Evolutionary conservation across 2,329 filamentous ascomycete species (phyloP).

Genomic region (Aciculosporium take): DNA sequence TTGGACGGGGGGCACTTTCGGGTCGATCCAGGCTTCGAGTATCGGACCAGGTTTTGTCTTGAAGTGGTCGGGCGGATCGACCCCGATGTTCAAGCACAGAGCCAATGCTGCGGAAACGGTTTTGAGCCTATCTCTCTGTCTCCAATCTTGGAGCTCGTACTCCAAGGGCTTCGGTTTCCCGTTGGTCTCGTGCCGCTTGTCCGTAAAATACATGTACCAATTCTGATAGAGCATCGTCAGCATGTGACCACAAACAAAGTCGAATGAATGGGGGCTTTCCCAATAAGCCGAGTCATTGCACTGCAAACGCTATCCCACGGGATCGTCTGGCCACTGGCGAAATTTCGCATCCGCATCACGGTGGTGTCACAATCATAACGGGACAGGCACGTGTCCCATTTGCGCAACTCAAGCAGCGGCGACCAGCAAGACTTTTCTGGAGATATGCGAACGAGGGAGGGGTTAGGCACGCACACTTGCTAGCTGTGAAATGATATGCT

Average conservation of each 20-base stretch:
- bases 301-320: neutral
- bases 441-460: neutral
- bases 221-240: conserved; percentile 39
- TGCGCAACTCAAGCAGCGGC: conserved; percentile 3
- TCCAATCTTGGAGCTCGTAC: conserved; percentile 75
- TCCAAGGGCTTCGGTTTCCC: conserved; percentile 63
- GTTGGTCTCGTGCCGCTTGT: conserved; percentile 91
- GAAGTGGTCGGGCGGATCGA: conserved; percentile 91
- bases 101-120: conserved; percentile 91
- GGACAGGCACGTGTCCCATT: conserved; percentile 4
- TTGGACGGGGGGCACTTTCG: conserved; percentile 61
- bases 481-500: conserved; percentile 74
- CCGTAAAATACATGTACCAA: conserved; percentile 99
- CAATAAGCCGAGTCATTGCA: neutral
- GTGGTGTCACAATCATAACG: conserved; percentile 5
- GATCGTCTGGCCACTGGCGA: neutral
- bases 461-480: conserved; percentile 48
- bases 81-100: conserved; percentile 91
- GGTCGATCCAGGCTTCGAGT: conserved; percentile 93
- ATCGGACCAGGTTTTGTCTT: conserved; percentile 90
- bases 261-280: neutral
- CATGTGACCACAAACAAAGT: neutral
- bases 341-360: neutral
- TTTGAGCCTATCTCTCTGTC: conserved; percentile 91
- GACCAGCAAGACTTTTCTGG: neutral